Evolutionary conservation across 2,329 filamentous ascomycete genomes (phyloP).

Genomic region (Colletotrichum neosansevieriae): DNA sequence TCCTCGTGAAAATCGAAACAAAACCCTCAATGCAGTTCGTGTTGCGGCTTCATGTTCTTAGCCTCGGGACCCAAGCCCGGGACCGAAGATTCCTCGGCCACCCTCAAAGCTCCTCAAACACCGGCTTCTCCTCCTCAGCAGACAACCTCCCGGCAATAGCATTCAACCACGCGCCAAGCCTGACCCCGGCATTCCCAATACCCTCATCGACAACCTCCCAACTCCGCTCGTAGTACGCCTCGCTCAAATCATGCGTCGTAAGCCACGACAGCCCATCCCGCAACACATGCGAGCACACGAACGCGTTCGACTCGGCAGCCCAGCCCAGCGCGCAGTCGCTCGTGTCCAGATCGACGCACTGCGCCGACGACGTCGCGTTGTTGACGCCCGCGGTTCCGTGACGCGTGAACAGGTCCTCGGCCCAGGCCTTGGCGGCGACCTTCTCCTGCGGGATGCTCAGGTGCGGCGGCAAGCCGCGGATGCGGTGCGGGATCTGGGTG

Average conservation of each 20-base stretch:
- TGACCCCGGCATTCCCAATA: conserved; percentile 34
- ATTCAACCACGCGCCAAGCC: conserved; percentile 37
- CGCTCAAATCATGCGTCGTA: conserved; percentile 31
- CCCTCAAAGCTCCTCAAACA: conserved; percentile 29
- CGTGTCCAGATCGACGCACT: conserved; percentile 32
- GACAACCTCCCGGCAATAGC: conserved; percentile 29
- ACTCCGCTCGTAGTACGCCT: conserved; percentile 36
- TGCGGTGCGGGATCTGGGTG: conserved; percentile 38
- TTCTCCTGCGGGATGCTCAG: conserved; percentile 30
- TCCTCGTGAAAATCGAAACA: neutral
- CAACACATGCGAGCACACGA: conserved; percentile 37
- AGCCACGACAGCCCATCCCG: conserved; percentile 25
- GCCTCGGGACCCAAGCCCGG: neutral
- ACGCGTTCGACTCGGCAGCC: conserved; percentile 35
- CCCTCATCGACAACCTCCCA: conserved; percentile 38
- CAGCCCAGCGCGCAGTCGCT: conserved; percentile 21
- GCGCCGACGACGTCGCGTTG: neutral
- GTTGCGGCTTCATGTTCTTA: too few species aligned
- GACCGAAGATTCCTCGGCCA: conserved; percentile 1
- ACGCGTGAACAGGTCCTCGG: conserved; percentile 23
- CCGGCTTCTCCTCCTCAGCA: neutral
- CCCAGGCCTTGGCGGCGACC: conserved; percentile 33
- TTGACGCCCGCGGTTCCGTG: conserved; percentile 21
- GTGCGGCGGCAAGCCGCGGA: conserved; percentile 35
- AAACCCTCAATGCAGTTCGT: neutral